phyloP scores from a whole-genome alignment of 2,329 filamentous ascomycete species.

The Colletotrichum euphorbiae region DNA sequence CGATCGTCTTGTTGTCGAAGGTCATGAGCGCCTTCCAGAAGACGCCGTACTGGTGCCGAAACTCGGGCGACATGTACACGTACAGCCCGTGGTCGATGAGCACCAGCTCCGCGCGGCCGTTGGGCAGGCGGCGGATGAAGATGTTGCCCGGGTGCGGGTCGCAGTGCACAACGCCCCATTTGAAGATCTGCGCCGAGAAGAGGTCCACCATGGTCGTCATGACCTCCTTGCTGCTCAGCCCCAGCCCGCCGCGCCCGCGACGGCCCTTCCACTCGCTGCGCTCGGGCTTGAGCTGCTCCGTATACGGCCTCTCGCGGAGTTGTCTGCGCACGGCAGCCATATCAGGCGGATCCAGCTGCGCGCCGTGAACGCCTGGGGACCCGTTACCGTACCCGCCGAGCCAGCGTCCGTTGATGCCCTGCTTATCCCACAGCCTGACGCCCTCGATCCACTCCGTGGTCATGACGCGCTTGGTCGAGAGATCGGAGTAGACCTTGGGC shows the following conservation, averaged over 20 bases:
- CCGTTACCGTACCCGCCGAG: conserved; percentile 79
- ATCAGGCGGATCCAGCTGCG: conserved; percentile 65
- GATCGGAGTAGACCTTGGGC: conserved; percentile 83
- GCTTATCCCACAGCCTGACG: conserved; percentile 91
- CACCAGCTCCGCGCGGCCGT: conserved; percentile 87
- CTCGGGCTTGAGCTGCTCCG: conserved; percentile 80
- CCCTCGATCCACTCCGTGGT: conserved; percentile 99
- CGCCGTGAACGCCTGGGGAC: conserved; percentile 81
- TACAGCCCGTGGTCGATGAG: conserved; percentile 98
- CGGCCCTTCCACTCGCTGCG: conserved; percentile 82
- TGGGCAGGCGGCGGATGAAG: conserved; percentile 87
- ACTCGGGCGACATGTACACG: conserved; percentile 86
- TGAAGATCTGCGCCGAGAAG: conserved; percentile 98
- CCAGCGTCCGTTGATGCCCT: conserved; percentile 82
- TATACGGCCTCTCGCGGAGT: conserved; percentile 63
- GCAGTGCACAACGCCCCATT: conserved; percentile 95
- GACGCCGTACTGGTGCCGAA: conserved; percentile 85
- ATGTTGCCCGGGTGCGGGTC: conserved; percentile 98
- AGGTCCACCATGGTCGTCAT: conserved; percentile 98
- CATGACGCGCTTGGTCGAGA: conserved; percentile 86
- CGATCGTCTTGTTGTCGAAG: conserved; percentile 87
- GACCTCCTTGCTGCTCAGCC: conserved; percentile 83
- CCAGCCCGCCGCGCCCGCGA: conserved; percentile 81
- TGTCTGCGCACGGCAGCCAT: conserved; percentile 58
- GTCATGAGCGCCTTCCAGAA: conserved; percentile 97